phyloP scores from a whole-genome alignment of 2,329 filamentous ascomycete genomes.

The Raffaelea ambrosiae region DNA sequence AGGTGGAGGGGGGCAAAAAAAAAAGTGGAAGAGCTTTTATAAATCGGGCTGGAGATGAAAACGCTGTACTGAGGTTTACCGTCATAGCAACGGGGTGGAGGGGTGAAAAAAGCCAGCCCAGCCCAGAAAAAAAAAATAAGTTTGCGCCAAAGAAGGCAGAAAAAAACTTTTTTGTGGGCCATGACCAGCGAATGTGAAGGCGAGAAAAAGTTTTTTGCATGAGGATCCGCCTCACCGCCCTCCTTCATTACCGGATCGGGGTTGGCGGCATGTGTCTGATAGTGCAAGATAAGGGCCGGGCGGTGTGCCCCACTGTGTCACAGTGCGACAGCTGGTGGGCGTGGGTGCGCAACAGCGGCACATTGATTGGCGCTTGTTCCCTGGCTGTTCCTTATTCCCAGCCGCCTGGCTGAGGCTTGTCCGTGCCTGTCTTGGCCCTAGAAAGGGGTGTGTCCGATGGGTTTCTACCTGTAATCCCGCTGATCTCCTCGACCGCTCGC shows the following conservation, averaged over 20 bases:
- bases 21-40: slow-evolving; percentile 3
- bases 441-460: no score
- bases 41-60: neutral
- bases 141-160: slow-evolving; percentile 8
- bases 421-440: neutral
- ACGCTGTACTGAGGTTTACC: slow-evolving; percentile 3
- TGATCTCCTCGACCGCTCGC: no score
- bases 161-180: slow-evolving; percentile 16
- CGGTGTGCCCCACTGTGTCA: neutral
- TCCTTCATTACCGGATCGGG: slow-evolving; percentile 9
- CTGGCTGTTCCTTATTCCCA: no score
- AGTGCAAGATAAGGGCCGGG: slow-evolving; percentile 8
- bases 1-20: neutral
- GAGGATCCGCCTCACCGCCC: slow-evolving; percentile 12
- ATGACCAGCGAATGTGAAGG: neutral
- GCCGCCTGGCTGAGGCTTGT: no score
- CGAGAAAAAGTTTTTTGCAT: slow-evolving; percentile 12
- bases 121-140: slow-evolving; percentile 2
- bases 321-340: neutral
- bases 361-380: neutral
- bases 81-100: neutral
- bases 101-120: slow-evolving; percentile 2
- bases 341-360: neutral
- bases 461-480: neutral
- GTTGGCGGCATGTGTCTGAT: slow-evolving; percentile 2